phyloP scores from a whole-genome alignment of 805 yeast genomes.

The Zygosaccharomyces siamensis region DNA sequence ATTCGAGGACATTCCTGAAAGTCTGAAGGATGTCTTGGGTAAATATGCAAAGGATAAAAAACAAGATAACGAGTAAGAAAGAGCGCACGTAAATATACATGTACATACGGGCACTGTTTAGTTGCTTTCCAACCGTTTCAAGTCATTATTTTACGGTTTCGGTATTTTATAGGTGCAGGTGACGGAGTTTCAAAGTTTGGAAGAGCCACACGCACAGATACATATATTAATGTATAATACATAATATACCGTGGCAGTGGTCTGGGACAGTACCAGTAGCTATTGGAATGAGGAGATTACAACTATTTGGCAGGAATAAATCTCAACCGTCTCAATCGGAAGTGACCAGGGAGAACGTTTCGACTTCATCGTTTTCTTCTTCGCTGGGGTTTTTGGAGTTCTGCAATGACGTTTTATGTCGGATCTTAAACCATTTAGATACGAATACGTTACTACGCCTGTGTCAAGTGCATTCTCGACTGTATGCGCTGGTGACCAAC shows the following conservation, averaged over 20 bases:
- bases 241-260: neutral
- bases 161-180: neutral
- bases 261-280: no score
- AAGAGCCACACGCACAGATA: no score
- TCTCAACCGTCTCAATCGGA: conserved; percentile 13
- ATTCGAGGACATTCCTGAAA: conserved; percentile 37
- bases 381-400: conserved; percentile 19
- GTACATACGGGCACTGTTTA: neutral
- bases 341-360: neutral
- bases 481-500: conserved; percentile 25
- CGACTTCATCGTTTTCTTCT: neutral
- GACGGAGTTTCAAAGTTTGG: neutral
- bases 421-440: conserved; percentile 27
- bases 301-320: conserved; percentile 22
- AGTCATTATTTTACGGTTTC: neutral
- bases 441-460: conserved; percentile 18
- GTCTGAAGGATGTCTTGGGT: conserved; percentile 41
- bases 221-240: no score
- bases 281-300: conserved; percentile 20
- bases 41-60: conserved; percentile 62
- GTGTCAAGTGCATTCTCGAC: conserved; percentile 24
- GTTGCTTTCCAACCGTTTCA: neutral
- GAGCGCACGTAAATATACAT: neutral
- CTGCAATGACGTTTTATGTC: conserved; percentile 23
- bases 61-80: conserved; percentile 16